Base-by-base conservation (phyloP, 306 rosid species). In the Gynostemma pentaphyllum region DNA sequence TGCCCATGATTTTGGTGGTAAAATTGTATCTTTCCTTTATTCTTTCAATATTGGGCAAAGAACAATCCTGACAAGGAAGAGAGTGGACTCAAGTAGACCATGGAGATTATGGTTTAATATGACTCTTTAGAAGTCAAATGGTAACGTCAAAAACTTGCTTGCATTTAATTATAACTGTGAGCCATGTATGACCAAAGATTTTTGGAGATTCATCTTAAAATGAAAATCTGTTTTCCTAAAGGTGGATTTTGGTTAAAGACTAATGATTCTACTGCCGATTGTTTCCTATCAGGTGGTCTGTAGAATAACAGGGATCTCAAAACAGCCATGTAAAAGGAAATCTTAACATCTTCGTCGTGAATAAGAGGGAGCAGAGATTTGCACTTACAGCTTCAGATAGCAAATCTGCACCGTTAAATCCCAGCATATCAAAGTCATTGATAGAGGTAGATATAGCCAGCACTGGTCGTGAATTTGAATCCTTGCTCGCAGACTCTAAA, bases 351-450 rank as follows among this genome's bases (percentile, higher is more conserved):
- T 37, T 36, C 19, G 6, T 19, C 11, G 9, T 1, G 9, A 56
- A 34, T 37, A 57, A 36, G 5, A 23, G 30, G 37, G 37, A 39
- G 36, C 27, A 1, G 16, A 23, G 36, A 40, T 13, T n/a, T 37
- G 34, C 7, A 75, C 95, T 88, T 78, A 92, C 98, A 64, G 90
- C 73, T 75, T 84, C 95, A 46, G 95, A 86, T 66, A 92, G 95
- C 56, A 88, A 65, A 78, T 88, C 96, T 15, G 84, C 81, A 21
- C 90, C 94, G 72, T 77, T 74, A 73, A 79, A 75, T 74, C 95
- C 88, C 29, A 78, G 46, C 9, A 65, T 63, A 74, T 79, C 97
- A 64, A 81, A 72, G 51, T 81, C 87, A 66, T 76, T 74, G 65
- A 69, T 71, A 52, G 92, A 80, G 76, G 79, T 81, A 14, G 91